phyloP scores from a whole-genome alignment of 108 stramenopile species.

The Cylindrotheca closterium region DNA sequence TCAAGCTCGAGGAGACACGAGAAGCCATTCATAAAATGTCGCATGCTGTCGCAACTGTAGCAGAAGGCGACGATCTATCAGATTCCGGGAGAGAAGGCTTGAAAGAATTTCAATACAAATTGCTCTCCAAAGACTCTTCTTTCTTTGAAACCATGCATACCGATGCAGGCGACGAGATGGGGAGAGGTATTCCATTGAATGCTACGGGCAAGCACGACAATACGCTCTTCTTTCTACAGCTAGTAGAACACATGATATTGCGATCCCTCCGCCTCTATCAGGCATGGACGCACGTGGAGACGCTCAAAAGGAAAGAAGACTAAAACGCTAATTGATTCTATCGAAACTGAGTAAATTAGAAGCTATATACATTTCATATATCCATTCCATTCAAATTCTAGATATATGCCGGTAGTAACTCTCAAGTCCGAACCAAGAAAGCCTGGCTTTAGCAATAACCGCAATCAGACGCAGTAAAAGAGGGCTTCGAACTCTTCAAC shows the following conservation, averaged over 20 bases:
- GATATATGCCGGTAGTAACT: too few relatives aligned
- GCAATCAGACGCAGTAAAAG: too few relatives aligned
- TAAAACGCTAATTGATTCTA: too few relatives aligned
- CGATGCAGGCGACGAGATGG: constrained; percentile 11
- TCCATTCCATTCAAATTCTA: too few relatives aligned
- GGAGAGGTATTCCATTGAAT: constrained; percentile 15
- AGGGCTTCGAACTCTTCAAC: constrained; percentile 66
- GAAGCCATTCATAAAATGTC: constrained; percentile 11
- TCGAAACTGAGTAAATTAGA: too few relatives aligned
- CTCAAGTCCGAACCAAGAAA: too few relatives aligned
- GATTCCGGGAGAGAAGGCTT: not conserved
- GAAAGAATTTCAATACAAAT: constrained; percentile 1
- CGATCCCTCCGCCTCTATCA: constrained; percentile 30
- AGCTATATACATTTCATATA: too few relatives aligned
- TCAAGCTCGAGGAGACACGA: constrained; percentile 20
- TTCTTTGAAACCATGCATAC: not conserved
- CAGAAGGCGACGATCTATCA: not conserved
- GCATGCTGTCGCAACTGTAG: constrained; percentile 6
- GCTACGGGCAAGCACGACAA: constrained; percentile 12
- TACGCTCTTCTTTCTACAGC: constrained; percentile 29
- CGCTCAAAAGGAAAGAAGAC: too few relatives aligned
- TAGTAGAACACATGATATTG: constrained; percentile 31
- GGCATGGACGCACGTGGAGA: constrained; percentile 23
- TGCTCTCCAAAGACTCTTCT: not conserved
- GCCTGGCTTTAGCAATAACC: too few relatives aligned